These are phyloP conservation scores for Colletotrichum tabaci DNA, from an alignment of 2,329 filamentous ascomycete genomes.

Conservation along the genomic window DNA sequence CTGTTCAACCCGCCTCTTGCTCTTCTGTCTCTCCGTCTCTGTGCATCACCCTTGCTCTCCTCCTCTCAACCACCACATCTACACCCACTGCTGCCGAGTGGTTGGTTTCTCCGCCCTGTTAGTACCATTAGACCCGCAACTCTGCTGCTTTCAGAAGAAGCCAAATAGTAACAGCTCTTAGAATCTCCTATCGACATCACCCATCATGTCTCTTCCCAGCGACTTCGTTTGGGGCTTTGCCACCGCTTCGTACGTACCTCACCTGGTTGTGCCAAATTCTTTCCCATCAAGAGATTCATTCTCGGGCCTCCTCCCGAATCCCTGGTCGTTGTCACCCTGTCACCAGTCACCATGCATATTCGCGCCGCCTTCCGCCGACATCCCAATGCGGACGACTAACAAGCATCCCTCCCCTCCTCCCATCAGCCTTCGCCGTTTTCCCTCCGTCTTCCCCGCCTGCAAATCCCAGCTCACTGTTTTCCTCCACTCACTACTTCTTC, in stretches of 20 bases:
- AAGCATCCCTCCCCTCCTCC: constrained; percentile 27
- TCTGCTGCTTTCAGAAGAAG: not conserved
- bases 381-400: constrained; percentile 36
- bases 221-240: constrained; percentile 87
- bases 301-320: constrained; percentile 10
- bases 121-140: not conserved
- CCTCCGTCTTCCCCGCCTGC: constrained; percentile 34
- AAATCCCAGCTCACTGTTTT: constrained; percentile 5
- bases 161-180: constrained; percentile 2
- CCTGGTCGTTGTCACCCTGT: constrained; percentile 3
- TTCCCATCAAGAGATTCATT: not conserved
- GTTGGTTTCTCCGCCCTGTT: constrained; percentile 8
- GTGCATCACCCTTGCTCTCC: not conserved
- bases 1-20: constrained; percentile 11
- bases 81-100: constrained; percentile 13
- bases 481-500: constrained; percentile 3
- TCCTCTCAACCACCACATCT: not conserved
- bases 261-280: constrained; percentile 12
- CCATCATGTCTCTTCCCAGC: constrained; percentile 71
- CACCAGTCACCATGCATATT: constrained; percentile 18
- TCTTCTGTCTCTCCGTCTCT: constrained; percentile 22
- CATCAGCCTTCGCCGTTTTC: constrained; percentile 19
- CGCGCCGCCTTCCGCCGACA: constrained; percentile 21
- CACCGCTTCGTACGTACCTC: constrained; percentile 75
- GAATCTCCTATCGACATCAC: not conserved